phyloP scores from a whole-genome alignment of 2,329 filamentous ascomycete species.

The Epichloe amarillans region DNA sequence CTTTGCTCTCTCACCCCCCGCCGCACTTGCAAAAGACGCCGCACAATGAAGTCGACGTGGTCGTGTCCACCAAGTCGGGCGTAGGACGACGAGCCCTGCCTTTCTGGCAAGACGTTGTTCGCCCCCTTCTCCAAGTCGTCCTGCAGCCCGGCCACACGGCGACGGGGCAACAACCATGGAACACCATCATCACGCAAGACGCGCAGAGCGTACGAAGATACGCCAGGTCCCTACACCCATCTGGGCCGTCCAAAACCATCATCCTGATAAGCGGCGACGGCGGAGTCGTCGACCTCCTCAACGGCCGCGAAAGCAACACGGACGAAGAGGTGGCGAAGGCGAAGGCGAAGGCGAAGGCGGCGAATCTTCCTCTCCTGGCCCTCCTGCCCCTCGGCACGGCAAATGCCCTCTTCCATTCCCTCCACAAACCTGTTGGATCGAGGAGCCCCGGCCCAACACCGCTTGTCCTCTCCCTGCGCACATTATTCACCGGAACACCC shows the following conservation, averaged over 20 bases:
- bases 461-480: conserved; percentile 37
- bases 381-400: conserved; percentile 51
- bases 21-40: conserved; percentile 17
- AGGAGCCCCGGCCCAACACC: conserved; percentile 22
- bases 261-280: conserved; percentile 81
- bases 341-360: too few species aligned
- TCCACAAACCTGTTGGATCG: conserved; percentile 43
- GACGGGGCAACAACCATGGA: not conserved
- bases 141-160: not conserved
- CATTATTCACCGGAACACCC: conserved; percentile 44
- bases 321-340: not conserved
- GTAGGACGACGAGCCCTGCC: conserved; percentile 37
- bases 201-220: conserved; percentile 52
- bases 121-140: conserved; percentile 38
- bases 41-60: conserved; percentile 37
- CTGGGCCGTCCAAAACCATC: conserved; percentile 35
- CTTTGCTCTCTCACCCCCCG: conserved; percentile 25
- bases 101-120: conserved; percentile 43
- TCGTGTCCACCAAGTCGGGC: conserved; percentile 57
- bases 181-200: conserved; percentile 48
- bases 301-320: conserved; percentile 28
- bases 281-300: conserved; percentile 70
- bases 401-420: conserved; percentile 50
- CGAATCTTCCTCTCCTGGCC: conserved; percentile 29
- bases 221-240: conserved; percentile 24